Evolutionary conservation across 2,329 filamentous ascomycete genomes (phyloP).

Genomic region (Neofusicoccum cordaticola): DNA sequence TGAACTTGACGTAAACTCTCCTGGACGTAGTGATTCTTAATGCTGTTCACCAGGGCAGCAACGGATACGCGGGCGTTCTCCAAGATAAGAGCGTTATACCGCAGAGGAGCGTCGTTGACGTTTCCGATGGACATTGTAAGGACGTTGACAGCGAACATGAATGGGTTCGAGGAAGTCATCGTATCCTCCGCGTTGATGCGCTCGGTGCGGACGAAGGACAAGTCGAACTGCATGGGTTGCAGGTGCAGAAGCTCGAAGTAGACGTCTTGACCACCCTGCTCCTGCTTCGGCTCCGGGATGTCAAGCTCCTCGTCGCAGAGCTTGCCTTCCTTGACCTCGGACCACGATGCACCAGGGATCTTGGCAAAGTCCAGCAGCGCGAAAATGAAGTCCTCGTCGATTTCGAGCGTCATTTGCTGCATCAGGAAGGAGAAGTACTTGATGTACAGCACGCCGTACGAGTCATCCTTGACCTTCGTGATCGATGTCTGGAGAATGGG

Average conservation of each 20-base stretch:
- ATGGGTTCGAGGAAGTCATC: constrained; percentile 78
- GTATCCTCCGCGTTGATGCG: constrained; percentile 95
- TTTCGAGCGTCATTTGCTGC: constrained; percentile 96
- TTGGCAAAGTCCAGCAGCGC: constrained; percentile 93
- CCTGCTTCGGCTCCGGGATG: constrained; percentile 85
- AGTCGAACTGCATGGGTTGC: constrained; percentile 95
- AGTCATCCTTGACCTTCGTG: constrained; percentile 95
- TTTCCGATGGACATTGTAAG: constrained; percentile 99
- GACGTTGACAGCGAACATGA: constrained; percentile 99
- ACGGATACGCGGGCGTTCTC: constrained; percentile 94
- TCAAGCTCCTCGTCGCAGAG: constrained; percentile 87
- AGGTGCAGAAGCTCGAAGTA: constrained; percentile 98
- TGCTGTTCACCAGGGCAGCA: constrained; percentile 76
- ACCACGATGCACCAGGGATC: constrained; percentile 85
- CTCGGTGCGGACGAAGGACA: constrained; percentile 96
- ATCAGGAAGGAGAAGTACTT: constrained; percentile 93
- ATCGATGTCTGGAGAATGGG: constrained; percentile 90
- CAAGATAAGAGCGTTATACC: constrained; percentile 87
- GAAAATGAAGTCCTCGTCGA: constrained; percentile 98
- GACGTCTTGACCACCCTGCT: constrained; percentile 84
- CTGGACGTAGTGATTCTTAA: constrained; percentile 94
- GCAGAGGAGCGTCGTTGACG: constrained; percentile 94
- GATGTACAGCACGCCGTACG: constrained; percentile 95
- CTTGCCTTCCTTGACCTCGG: constrained; percentile 75
- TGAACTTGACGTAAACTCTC: constrained; percentile 95